Conservation (phyloP, 345 rosid genomes). For the Corchorus olitorius region DNA sequence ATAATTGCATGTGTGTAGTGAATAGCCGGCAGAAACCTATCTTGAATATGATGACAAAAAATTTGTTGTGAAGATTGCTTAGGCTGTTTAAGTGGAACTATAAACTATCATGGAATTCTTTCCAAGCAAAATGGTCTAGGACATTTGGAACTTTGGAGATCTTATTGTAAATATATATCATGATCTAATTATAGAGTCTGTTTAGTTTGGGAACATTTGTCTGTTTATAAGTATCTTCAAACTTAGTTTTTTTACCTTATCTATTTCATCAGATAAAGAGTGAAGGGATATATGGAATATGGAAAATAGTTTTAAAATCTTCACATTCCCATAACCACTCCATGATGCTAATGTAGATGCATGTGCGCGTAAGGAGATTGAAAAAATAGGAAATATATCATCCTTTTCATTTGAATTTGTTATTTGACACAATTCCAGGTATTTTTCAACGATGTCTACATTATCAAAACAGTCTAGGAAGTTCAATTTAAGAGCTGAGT, state of each 20-base stretch:
- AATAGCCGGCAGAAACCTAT: neutral
- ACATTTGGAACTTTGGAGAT: neutral
- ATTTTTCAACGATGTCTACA: neutral
- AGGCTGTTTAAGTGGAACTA: neutral
- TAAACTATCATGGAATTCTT: neutral
- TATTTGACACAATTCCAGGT: neutral
- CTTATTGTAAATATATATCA: neutral
- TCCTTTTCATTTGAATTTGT: neutral
- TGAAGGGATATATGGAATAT: neutral
- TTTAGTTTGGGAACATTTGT: neutral
- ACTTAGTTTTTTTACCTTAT: slow-evolving; percentile 5
- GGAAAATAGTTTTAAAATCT: neutral
- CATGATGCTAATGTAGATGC: neutral
- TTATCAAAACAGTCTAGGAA: neutral
- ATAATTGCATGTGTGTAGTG: neutral
- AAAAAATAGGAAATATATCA: neutral
- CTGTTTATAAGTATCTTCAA: neutral
- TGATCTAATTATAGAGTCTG: neutral
- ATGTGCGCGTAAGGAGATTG: neutral
- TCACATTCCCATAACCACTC: neutral
- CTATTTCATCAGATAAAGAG: neutral
- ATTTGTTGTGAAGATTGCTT: neutral
- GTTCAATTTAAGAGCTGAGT: neutral
- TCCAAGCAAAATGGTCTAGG: neutral
- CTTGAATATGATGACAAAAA: neutral